Conservation (phyloP, 192 early-diverging fungal species). For the Coemansia guatemalensis region DNA sequence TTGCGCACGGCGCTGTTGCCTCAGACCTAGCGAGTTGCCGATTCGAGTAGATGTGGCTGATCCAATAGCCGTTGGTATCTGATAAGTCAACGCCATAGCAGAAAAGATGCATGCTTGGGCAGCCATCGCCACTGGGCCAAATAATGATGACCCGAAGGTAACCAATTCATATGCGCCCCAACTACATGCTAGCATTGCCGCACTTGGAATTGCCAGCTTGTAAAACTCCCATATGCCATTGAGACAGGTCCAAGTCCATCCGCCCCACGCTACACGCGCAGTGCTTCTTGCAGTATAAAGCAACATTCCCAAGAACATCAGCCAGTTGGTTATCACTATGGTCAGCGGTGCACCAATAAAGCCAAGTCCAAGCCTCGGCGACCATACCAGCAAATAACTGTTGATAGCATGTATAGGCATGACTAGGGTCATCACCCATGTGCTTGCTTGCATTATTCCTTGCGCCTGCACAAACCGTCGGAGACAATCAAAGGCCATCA, state of each 20-base stretch:
- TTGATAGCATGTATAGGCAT: constrained; percentile 31
- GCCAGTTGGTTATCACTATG: constrained; percentile 60
- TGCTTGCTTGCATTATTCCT: constrained; percentile 81
- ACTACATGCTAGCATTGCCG: constrained; percentile 77
- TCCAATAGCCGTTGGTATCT: constrained; percentile 63
- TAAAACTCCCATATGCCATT: constrained; percentile 61
- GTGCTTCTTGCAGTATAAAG: constrained; percentile 54
- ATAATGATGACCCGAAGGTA: constrained; percentile 66
- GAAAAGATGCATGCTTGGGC: constrained; percentile 77
- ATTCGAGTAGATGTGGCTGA: constrained; percentile 76
- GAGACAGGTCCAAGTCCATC: constrained; percentile 66
- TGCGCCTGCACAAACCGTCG: constrained; percentile 85
- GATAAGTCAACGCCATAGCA: constrained; percentile 67
- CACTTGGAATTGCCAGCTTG: constrained; percentile 74
- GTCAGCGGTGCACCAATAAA: constrained; percentile 70
- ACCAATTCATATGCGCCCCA: constrained; percentile 81
- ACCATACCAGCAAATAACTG: constrained; percentile 50
- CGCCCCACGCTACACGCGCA: constrained; percentile 71
- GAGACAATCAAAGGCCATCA: constrained; percentile 76
- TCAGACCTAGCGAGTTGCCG: constrained; percentile 68
- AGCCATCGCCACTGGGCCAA: constrained; percentile 73
- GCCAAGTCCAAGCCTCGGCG: constrained; percentile 53
- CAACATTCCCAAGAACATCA: constrained; percentile 55
- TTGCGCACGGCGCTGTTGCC: constrained; percentile 55
- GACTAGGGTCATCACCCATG: constrained; percentile 22